Base-by-base conservation (phyloP, 768 basidiomycete species). In the Pisolithus albus region DNA sequence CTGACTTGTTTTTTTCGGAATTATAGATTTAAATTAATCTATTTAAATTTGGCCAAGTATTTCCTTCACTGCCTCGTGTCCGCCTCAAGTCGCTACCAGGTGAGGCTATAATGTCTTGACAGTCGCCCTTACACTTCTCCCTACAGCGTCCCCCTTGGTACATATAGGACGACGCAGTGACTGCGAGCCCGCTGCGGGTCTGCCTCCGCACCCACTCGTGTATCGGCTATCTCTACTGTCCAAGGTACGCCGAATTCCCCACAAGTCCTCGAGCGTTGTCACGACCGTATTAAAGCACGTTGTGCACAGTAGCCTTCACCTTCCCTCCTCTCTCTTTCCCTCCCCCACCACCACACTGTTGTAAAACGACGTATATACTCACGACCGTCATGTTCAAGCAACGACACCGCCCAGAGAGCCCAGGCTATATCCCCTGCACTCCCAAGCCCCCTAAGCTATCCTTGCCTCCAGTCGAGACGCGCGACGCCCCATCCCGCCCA, bases 381-480 rank as follows among this genome's bases (percentile, higher is more conserved):
- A 66, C 65, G 62, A 67, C 50, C 57, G 28, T 61, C 63, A 65
- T 65, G 65, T 55, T 45, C 58, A 64, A 56, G 38, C 51, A 50
- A 49, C 54, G 49, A 7, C 56, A 50, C 28, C 47, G 57, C 5
- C 52, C 61, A 5, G 15, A 45, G 1, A 64, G 56, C 47, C 51
- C 61, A 5, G 1, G 21, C 1, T 56, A 47, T 51, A 34, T 63
- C 46, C 64, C 64, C 0, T 32, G 15, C 46, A 66, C 64, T 0
- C 64, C 64, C 46, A 62, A 52, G 46, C 5, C 61, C 5, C 34
- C 47, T 23, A 58, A 56, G 39, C 51, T 45, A 6, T 15, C 56
- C 23, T 61, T 65, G 30, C 61, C 46, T 16, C 32, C 64, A 44
- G 56, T 55, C 50, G 62, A 58, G 32, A 46, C 39, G 7, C 30